phyloP scores from a whole-genome alignment of 106 monocot species.

The Iris macrosiphon region DNA sequence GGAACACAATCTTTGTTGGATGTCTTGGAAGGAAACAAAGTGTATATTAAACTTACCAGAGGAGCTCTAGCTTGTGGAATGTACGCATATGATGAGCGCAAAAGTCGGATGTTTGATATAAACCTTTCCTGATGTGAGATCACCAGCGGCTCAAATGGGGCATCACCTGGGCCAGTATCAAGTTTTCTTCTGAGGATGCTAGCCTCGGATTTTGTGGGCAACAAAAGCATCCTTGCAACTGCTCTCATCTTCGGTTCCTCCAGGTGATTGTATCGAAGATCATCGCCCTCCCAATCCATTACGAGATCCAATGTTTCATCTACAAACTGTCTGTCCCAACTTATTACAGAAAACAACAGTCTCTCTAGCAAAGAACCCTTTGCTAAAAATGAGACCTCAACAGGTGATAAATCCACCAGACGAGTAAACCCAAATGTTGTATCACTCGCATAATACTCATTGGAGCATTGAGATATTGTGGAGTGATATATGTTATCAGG shows the following conservation, averaged over 20 bases:
- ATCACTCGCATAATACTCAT: conserved; percentile 12
- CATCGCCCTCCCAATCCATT: conserved; percentile 42
- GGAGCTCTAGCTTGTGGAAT: conserved; percentile 85
- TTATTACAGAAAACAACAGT: conserved; percentile 46
- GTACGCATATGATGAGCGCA: conserved; percentile 74
- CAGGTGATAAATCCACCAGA: conserved; percentile 67
- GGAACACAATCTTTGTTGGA: too few species aligned
- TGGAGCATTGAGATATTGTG: conserved; percentile 17
- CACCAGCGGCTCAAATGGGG: conserved; percentile 57
- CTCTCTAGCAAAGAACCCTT: conserved; percentile 67
- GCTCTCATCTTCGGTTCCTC: conserved; percentile 52
- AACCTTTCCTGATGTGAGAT: conserved; percentile 75
- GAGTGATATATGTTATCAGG: conserved; percentile 51
- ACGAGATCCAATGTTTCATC: conserved; percentile 58
- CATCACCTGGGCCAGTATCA: conserved; percentile 47
- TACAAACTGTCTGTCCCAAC: conserved; percentile 36
- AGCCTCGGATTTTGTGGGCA: conserved; percentile 60
- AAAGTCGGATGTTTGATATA: conserved; percentile 52
- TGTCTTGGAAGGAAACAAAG: too few species aligned
- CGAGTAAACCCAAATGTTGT: conserved; percentile 89
- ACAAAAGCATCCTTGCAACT: conserved; percentile 63
- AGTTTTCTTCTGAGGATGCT: conserved; percentile 48
- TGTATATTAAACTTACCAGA: conserved; percentile 45
- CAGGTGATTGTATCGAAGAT: conserved; percentile 19
- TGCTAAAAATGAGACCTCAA: conserved; percentile 68